Percentiles rank a stretch among this genome's conserved stretches.
phyloP scores from a whole-genome alignment of 2,329 filamentous ascomycete species.

The Sarocladiaceae sp. region DNA sequence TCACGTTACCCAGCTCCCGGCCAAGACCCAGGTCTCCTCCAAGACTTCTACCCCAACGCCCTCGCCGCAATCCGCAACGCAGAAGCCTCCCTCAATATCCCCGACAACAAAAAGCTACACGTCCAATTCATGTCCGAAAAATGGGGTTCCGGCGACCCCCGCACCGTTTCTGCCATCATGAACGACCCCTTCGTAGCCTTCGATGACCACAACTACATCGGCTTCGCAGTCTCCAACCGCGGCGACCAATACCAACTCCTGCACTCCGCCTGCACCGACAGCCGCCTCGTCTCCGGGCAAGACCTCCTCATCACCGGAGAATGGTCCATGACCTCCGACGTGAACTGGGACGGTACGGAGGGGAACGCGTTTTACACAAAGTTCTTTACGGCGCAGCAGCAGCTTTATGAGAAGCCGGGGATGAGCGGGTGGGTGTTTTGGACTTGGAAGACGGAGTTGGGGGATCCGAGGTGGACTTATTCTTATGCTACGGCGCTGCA shows the following conservation, averaged over 20 bases:
- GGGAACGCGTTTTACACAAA: constrained; percentile 45
- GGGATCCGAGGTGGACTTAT: constrained; percentile 27
- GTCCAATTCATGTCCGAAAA: constrained; percentile 43
- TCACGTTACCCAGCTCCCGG: constrained; percentile 21
- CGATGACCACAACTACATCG: constrained; percentile 51
- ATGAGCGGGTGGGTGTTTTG: constrained; percentile 54
- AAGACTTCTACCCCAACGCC: constrained; percentile 19
- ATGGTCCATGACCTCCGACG: constrained; percentile 47
- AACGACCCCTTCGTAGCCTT: constrained; percentile 44
- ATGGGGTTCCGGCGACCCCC: constrained; percentile 45
- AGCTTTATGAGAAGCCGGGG: constrained; percentile 45
- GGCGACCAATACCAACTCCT: constrained; percentile 18
- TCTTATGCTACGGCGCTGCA: constrained; percentile 18
- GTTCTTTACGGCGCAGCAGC: constrained; percentile 54
- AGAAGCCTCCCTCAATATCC: constrained; percentile 15
- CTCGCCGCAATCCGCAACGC: constrained; percentile 20
- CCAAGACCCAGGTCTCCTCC: constrained; percentile 16
- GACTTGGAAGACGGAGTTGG: constrained; percentile 48
- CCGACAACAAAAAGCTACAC: constrained; percentile 28
- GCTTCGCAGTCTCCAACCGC: constrained; percentile 6
- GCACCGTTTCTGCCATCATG: constrained; percentile 12
- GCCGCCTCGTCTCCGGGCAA: constrained; percentile 32
- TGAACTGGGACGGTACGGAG: constrained; percentile 34
- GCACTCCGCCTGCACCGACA: constrained; percentile 37
- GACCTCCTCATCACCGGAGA: constrained; percentile 48